A percentile compares a stretch with the other conserved stretches of the same genome.
Conservation (phyloP, 2,329 filamentous ascomycete genomes). For the Pseudocercospora pini-densiflorae region DNA sequence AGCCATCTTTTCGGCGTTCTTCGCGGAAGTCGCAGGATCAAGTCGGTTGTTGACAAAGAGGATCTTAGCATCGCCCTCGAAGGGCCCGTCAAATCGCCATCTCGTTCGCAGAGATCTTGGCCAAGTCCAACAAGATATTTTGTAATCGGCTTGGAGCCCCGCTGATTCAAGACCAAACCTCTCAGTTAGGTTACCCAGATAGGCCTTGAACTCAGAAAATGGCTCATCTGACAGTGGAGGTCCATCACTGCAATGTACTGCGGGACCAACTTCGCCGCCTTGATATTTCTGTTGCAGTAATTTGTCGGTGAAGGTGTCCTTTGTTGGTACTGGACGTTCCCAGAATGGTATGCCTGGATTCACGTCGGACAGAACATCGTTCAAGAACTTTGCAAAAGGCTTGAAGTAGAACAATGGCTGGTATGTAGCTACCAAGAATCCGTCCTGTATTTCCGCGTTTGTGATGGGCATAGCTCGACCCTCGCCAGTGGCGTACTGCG, state of each 20-base stretch:
- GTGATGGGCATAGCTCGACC: slow-evolving; percentile 27
- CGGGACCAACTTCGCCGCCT: slow-evolving; percentile 25
- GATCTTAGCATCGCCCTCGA: slow-evolving; percentile 23
- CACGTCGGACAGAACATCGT: slow-evolving; percentile 18
- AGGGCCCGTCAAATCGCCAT: slow-evolving; percentile 28
- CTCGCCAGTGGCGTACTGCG: slow-evolving; percentile 23
- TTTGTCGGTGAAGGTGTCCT: slow-evolving; percentile 27
- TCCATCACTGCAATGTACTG: slow-evolving; percentile 28
- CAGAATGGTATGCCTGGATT: slow-evolving; percentile 28
- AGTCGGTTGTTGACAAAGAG: slow-evolving; percentile 30
- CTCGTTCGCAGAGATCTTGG: slow-evolving; percentile 27
- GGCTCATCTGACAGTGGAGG: slow-evolving; percentile 19
- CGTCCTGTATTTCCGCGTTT: slow-evolving; percentile 20
- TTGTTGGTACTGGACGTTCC: slow-evolving; percentile 24
- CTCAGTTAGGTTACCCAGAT: slow-evolving; percentile 21
- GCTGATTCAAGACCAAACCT: slow-evolving; percentile 27
- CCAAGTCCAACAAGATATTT: slow-evolving; percentile 31
- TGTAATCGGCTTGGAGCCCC: slow-evolving; percentile 28
- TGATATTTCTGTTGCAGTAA: slow-evolving; percentile 25
- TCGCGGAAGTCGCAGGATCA: slow-evolving; percentile 43
- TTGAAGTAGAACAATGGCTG: slow-evolving; percentile 28
- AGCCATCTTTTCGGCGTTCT: slow-evolving; percentile 42
- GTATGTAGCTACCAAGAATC: slow-evolving; percentile 28
- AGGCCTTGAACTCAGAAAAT: slow-evolving; percentile 21
- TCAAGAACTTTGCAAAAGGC: slow-evolving; percentile 26